Evolutionary conservation across 2,329 filamentous ascomycete genomes (phyloP), one percentile per base, ranked within the genome.

Genomic region (Aspergillus vadensis): DNA sequence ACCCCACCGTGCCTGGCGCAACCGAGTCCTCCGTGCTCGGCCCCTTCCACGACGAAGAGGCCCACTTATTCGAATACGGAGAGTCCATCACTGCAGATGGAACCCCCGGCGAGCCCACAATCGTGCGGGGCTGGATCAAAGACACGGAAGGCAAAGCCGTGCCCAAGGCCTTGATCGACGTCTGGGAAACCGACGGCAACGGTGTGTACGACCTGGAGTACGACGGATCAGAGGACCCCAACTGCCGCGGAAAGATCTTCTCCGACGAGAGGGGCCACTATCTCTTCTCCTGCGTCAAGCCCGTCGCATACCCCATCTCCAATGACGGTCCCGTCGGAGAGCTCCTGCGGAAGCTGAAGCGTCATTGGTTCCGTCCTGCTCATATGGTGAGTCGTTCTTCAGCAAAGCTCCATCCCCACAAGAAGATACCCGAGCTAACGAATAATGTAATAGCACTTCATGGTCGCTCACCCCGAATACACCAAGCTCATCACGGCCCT

Each of bases 141-240:
- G 70, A 72, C 50, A 63, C 63, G 1, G 23, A 57, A 2, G 70
- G 70, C 2, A 68, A 67, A 4, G 57, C 66, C 3, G 44, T 72
- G 8, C 48, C 64, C 12, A 63, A 58, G 38, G 67, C 61, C 2
- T 57, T 62, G 54, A 48, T 69, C 19, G 67, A 69, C 50, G 63
- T 72, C 7, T 72, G 70, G 70, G 70, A 72, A 51, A 66, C 65
- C 4, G 69, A 71, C 50, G 65, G 63, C 49, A 69, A 71, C 25
- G 70, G 70, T 10, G 63, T 69, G 15, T 72, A 72, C 48, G 69
- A 71, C 53, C 62, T 72, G 47, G 67, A 72, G 59, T 65, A 70
- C 59, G 63, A 66, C 10, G 60, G 65, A 23, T 57, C 61, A 8
- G 47, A 58, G 15, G 66, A 65, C 1, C 69, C 68, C 1, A 69